Evolutionary conservation across 768 basidiomycete species (phyloP).

Genomic region (Tephrocybe rancida): DNA sequence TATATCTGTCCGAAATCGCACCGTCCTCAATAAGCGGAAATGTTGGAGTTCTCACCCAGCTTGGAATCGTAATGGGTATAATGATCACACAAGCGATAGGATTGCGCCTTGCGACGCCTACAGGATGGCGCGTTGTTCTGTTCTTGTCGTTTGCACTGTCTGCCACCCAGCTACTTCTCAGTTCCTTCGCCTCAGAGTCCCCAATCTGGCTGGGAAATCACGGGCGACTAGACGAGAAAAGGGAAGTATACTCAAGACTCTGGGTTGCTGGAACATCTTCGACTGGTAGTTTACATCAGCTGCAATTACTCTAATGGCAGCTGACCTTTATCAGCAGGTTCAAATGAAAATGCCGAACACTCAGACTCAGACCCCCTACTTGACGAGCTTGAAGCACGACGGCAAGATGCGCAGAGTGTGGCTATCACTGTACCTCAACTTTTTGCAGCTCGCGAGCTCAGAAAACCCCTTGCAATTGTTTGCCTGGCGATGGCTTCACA

Average conservation of each 20-base stretch:
- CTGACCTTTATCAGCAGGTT: slow-evolving; percentile 1
- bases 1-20: slow-evolving; percentile 85
- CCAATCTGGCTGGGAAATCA: slow-evolving; percentile 65
- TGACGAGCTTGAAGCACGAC: slow-evolving; percentile 29
- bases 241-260: slow-evolving; percentile 45
- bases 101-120: slow-evolving; percentile 67
- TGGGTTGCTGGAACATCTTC: slow-evolving; percentile 47
- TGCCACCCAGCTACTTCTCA: slow-evolving; percentile 55
- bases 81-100: slow-evolving; percentile 85
- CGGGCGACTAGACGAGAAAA: slow-evolving; percentile 52
- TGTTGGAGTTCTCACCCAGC: slow-evolving; percentile 82
- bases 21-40: slow-evolving; percentile 75
- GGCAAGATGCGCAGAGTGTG: slow-evolving; percentile 25
- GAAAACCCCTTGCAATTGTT: slow-evolving; percentile 64
- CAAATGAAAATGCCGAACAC: slow-evolving; percentile 10
- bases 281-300: slow-evolving; percentile 24
- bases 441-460: slow-evolving; percentile 52
- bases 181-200: slow-evolving; percentile 64
- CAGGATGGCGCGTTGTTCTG: slow-evolving; percentile 72
- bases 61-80: slow-evolving; percentile 84
- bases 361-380: slow-evolving; percentile 45
- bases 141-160: slow-evolving; percentile 61
- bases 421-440: slow-evolving; percentile 56
- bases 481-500: slow-evolving; percentile 76
- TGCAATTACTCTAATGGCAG: background rate